These are phyloP conservation scores for Diaporthe longicolla DNA, from an alignment of 2,329 filamentous ascomycete genomes.

Conservation along the genomic window DNA sequence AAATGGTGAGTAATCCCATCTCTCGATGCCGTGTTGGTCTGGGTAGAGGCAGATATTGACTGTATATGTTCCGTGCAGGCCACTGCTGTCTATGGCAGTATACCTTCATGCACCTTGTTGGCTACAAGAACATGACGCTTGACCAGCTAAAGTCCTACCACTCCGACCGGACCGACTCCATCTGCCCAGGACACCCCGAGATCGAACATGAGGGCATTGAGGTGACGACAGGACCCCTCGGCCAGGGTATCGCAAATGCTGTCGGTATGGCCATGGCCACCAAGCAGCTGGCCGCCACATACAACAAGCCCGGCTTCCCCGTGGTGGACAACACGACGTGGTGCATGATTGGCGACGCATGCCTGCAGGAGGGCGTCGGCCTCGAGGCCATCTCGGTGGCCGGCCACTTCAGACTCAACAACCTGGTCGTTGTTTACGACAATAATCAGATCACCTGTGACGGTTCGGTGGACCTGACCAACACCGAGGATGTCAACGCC, in stretches of 20 bases:
- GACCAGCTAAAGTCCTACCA: conserved; percentile 68
- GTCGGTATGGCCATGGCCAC: conserved; percentile 69
- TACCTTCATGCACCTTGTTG: conserved; percentile 62
- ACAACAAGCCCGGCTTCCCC: conserved; percentile 63
- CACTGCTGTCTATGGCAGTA: conserved; percentile 67
- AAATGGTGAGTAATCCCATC: conserved; percentile 56
- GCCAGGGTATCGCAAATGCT: conserved; percentile 70
- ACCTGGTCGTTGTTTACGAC: conserved; percentile 66
- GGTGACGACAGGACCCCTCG: conserved; percentile 70
- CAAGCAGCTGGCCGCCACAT: conserved; percentile 65
- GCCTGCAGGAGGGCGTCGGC: conserved; percentile 68
- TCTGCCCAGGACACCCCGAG: conserved; percentile 68
- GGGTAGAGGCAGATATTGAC: not conserved
- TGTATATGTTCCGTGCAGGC: conserved; percentile 45
- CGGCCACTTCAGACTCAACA: conserved; percentile 65
- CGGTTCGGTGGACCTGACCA: conserved; percentile 65
- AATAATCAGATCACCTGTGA: conserved; percentile 72
- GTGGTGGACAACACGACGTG: conserved; percentile 65
- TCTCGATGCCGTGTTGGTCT: no score
- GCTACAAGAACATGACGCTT: conserved; percentile 65
- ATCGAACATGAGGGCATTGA: conserved; percentile 69
- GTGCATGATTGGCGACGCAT: conserved; percentile 69
- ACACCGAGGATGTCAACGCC: conserved; percentile 67
- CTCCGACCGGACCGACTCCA: conserved; percentile 55
- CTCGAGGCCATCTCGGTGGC: conserved; percentile 68